Base-by-base conservation (phyloP, 2,329 filamentous ascomycete genomes). In the Aspergillus nomiae region DNA sequence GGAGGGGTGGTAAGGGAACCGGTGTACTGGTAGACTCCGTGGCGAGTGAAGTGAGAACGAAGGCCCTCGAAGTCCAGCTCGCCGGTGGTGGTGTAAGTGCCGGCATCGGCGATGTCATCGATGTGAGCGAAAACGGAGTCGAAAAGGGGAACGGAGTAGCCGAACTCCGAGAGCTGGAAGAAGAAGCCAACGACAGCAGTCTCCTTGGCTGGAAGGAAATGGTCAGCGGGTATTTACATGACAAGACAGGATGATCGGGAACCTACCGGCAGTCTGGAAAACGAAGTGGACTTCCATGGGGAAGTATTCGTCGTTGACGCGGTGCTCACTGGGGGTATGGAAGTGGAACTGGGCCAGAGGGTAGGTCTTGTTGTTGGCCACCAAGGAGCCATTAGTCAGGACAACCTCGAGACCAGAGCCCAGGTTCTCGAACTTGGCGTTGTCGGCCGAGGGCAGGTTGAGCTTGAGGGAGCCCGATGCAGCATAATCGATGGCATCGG, bases 1-100 rank as follows among this genome's bases (percentile, higher is more conserved):
- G 87, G 87, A 24, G 87, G 87, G 0, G 86, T 89, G 46, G 87
- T 89, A 54, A 89, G 78, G 21, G 85, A 87, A 24, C 87, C 87
- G 14, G 75, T 73, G 78, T 89, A 89, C 62, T 80, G 79, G 69
- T 80, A 82, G 59, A 85, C 74, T 5, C 73, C 70, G 11, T 76
- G 77, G 3, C 70, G 70, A 28, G 77, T 73, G 54, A 85, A 70
- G 45, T 77, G 72, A 10, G 67, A 54, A 34, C 76, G 71, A 0
- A 86, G 71, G 55, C 75, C 75, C 36, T 70, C 68, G 76, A 85
- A 84, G 71, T 80, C 73, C 10, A 86, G 78, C 6, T 70, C 59
- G 11, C 69, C 69, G 5, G 80, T 81, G 56, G 70, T 63, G 10
- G 74, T 74, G 14, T 66, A 67, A 61, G 75, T 74, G 36, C 84